Evolutionary conservation across 805 yeast species (phyloP), one percentile per base, ranked within the genome.

Genomic region (Hemisphaericaspora nanyangensis): DNA sequence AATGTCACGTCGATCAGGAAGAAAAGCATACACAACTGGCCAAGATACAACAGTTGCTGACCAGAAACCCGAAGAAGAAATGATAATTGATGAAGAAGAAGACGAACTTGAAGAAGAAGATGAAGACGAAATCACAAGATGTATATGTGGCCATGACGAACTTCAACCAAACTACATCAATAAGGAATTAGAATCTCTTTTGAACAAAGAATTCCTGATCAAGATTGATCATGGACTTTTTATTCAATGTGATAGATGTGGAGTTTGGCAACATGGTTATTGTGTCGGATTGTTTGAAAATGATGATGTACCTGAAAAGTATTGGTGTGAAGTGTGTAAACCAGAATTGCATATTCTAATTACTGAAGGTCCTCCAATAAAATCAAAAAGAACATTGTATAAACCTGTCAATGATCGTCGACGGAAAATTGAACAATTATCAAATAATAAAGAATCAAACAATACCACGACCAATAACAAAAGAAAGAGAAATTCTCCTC

Each of bases 251-350:
- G 99, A 93, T 54, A 74, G 76, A 46, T 91, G 99, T 65, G 80
- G 86, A 15, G 96, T 84, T 6, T 91, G 99, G 99, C 99, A 91
- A 61, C 99, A 91, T 59, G 98, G 97, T 2, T 87, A 72, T 63
- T 91, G 99, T 68, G 96, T 91, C 27, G 95, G 96, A 1, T 79
- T 91, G 42, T 70, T 71, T 39, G 79, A 77, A 36, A 87, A 81
- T 45, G 79, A 76, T 11, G 82, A 77, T 35, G 86, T 88, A 2
- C 96, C 97, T 3, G 97, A 91, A 41, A 86, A 86, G 60, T 91
- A 93, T 61, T 88, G 90, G 86, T 91, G 99, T 70, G 99, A 91
- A 58, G 62, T 65, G 48, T 91, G 99, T 65, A 78, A 81, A 46
- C 97, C 97, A 1, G 90, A 85, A 22, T 63, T 85, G 34, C 99